These are phyloP conservation scores for Irpex sp. DNA, from an alignment of 1,284 basidiomycete genomes.

Conservation along the genomic window DNA sequence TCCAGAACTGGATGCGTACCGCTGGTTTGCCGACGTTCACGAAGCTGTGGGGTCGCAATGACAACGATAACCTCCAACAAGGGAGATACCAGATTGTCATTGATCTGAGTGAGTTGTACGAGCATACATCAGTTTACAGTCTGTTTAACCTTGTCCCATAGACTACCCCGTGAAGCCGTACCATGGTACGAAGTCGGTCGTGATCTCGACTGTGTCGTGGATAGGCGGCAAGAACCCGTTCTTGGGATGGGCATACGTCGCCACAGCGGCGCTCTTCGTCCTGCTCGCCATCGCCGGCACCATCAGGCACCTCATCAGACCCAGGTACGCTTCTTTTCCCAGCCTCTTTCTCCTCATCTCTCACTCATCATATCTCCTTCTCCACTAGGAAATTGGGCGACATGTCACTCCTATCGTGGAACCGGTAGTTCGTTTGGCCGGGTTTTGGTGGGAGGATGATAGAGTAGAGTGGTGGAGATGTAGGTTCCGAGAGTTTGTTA, in stretches of 20 bases:
- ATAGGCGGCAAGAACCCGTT: constrained; percentile 98
- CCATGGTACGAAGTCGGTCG: constrained; percentile 93
- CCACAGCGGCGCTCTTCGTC: constrained; percentile 84
- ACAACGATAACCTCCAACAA: constrained; percentile 65
- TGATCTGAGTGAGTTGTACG: constrained; percentile 69
- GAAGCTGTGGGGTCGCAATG: constrained; percentile 93
- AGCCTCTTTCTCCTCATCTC: constrained; percentile 12
- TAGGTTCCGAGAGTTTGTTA: constrained; percentile 1
- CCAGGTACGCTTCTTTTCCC: constrained; percentile 60
- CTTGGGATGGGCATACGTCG: constrained; percentile 96
- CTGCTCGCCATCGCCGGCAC: constrained; percentile 86
- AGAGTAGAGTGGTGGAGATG: background rate
- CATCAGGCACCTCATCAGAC: constrained; percentile 89
- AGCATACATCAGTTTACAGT: no score
- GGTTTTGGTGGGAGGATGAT: no score
- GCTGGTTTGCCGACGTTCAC: constrained; percentile 96
- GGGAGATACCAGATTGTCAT: constrained; percentile 81
- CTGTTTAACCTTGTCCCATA: constrained; percentile 27
- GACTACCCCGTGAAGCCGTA: constrained; percentile 94
- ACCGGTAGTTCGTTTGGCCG: constrained; percentile 38
- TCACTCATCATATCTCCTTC: constrained; percentile 5
- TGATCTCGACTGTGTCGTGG: constrained; percentile 97
- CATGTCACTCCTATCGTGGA: constrained; percentile 87
- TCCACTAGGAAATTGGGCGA: constrained; percentile 66
- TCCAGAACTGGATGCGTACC: constrained; percentile 99